Evolutionary conservation across 2,329 filamentous ascomycete species (phyloP), one percentile per base, ranked within the genome.

Genomic region (Calonectria fujianensis): DNA sequence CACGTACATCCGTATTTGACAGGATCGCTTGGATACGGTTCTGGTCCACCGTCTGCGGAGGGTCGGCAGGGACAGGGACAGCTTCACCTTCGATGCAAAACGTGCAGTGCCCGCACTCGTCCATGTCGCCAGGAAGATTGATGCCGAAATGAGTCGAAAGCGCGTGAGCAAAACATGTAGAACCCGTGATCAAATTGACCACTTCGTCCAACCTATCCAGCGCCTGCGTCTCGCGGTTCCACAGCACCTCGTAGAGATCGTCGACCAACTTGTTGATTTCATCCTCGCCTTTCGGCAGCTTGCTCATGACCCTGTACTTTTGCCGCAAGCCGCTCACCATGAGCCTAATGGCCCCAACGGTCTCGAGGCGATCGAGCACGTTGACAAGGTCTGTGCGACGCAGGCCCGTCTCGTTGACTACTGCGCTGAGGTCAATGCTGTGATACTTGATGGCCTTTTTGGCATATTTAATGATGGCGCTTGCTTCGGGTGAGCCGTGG

Each of bases 101-200:
- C 0, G 89, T 91, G 79, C 91, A 92, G 74, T 91, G 89, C 0
- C 89, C 90, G 73, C 91, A 93, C 27, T 86, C 83, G 0, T 81
- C 75, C 61, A 85, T 86, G 0, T 83, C 82, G 4, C 84, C 82
- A 0, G 87, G 87, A 4, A 91, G 81, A 3, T 81, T 81, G 82
- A 91, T 91, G 27, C 90, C 91, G 74, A 93, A 93, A 77, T 93
- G 89, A 27, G 85, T 78, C 0, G 91, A 89, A 0, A 93, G 83
- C 0, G 86, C 83, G 1, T 83, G 82, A 0, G 91, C 88, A 72
- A 91, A 89, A 78, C 91, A 93, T n/a, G 82, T 79, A 2, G 81
- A 76, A 0, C 84, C 86, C 0, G 91, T 92, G 71, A 93, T 84
- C 2, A 93, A 85, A n/a, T 86, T 80, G 29, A 89, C 84, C 4